Evolutionary conservation across 2,329 filamentous ascomycete species (phyloP), one percentile per base, ranked within the genome.

Genomic region (Aureobasidium lini): DNA sequence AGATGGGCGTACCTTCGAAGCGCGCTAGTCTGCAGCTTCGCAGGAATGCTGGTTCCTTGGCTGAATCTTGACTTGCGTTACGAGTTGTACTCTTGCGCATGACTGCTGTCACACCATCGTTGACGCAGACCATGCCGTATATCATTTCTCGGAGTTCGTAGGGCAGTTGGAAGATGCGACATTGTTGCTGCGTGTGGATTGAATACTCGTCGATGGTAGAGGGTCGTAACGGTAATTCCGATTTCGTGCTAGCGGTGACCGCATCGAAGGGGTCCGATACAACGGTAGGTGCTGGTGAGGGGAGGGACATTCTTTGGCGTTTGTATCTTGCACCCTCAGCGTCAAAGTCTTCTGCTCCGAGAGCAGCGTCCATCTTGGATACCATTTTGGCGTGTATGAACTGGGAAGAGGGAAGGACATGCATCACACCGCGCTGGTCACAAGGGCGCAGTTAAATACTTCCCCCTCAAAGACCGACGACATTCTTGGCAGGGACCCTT

Each of bases 161-260:
- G 29, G 59, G 59, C 10, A 60, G 59, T 39, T 53, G 59, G 32
- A 59, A 59, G 18, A 59, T 34, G 32, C 57, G 57, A 23, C 44
- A 59, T 53, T 59, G 57, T 39, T 47, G 47, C 53, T 59, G 57
- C 9, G 47, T 23, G 11, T 59, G 46, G 37, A 59, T 39, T 36
- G 42, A 15, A 40, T 57, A 40, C 18, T 57, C 42, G 16, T 57
- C 34, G 53, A 57, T 40, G 36, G 48, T 52, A 29, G 56, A 36
- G n/a, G 62, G 62, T 18, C 58, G 54, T 42, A 68, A 69, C 59
- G 68, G 66, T 8, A 68, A 65, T 61, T 65, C 64, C 44, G 58
- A 65, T 18, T 37, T 40, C 7, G 43, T 48, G 34, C 34, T 16
- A 31, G 40, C 16, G 16, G 54, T 57, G 43, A 39, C 54, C 13